Evolutionary conservation across 2,329 filamentous ascomycete species (phyloP).

Genomic region (Xylariaceae sp.): DNA sequence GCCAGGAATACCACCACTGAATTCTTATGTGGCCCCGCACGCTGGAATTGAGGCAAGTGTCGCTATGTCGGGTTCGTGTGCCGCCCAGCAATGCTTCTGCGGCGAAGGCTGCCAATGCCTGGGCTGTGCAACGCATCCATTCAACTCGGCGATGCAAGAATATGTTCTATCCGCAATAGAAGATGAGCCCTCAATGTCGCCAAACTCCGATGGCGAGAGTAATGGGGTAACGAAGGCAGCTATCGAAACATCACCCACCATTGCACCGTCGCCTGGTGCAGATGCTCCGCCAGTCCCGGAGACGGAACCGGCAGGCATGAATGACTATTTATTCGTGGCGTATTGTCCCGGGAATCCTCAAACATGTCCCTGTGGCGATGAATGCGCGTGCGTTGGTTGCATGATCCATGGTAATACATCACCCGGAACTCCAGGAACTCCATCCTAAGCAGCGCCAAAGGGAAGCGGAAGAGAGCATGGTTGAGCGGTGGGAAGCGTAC

Average conservation of each 20-base stretch:
- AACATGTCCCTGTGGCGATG: slow-evolving; percentile 56
- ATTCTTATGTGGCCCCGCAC: slow-evolving; percentile 8
- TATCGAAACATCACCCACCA: slow-evolving; percentile 4
- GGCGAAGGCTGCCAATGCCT: slow-evolving; percentile 64
- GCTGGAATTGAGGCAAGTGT: slow-evolving; percentile 6
- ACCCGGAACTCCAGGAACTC: slow-evolving; percentile 10
- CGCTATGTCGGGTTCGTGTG: slow-evolving; percentile 2
- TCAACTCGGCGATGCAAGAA: slow-evolving; percentile 58
- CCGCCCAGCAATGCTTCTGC: slow-evolving; percentile 53
- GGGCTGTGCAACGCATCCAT: slow-evolving; percentile 64
- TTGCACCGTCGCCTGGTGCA: slow-evolving; percentile 44
- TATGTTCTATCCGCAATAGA: slow-evolving; percentile 31
- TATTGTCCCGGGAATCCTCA: slow-evolving; percentile 50
- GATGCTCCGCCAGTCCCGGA: slow-evolving; percentile 46
- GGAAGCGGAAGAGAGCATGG: background rate
- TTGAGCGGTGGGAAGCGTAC: background rate
- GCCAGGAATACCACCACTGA: slow-evolving; percentile 10
- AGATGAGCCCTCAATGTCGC: slow-evolving; percentile 22
- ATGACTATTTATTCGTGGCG: slow-evolving; percentile 57
- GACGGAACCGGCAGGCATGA: slow-evolving; percentile 41
- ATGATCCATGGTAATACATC: slow-evolving; percentile 42
- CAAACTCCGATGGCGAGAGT: slow-evolving; percentile 13
- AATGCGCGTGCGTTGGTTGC: slow-evolving; percentile 56
- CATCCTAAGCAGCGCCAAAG: background rate
- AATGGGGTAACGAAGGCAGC: slow-evolving; percentile 1